Evolutionary conservation across 805 yeast genomes (phyloP).

Genomic region (Wickerhamomyces bisporus): DNA sequence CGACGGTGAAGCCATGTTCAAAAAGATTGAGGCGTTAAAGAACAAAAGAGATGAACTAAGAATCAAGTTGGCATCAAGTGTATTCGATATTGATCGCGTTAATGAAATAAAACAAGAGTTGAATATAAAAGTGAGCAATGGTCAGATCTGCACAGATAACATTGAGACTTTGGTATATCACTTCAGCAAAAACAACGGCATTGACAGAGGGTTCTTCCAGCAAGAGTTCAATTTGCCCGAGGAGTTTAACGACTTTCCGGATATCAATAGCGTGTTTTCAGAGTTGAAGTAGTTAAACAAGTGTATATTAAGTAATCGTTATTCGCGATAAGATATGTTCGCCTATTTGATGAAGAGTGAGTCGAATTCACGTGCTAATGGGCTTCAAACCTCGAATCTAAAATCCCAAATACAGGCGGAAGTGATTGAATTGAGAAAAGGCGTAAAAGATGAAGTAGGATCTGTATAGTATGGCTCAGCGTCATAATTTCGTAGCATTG

Average conservation of each 20-base stretch:
- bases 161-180: constrained; percentile 36
- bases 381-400: no score
- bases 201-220: constrained; percentile 27
- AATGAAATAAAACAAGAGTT: constrained; percentile 10
- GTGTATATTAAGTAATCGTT: no score
- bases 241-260: constrained; percentile 29
- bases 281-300: constrained; percentile 1
- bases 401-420: no score
- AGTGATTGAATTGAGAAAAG: no score
- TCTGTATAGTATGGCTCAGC: no score
- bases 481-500: no score
- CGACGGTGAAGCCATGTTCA: constrained; percentile 2
- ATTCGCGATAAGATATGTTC: no score
- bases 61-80: constrained; percentile 7
- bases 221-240: constrained; percentile 40
- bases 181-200: constrained; percentile 27
- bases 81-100: constrained; percentile 11
- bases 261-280: constrained; percentile 7
- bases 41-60: constrained; percentile 6
- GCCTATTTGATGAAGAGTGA: no score
- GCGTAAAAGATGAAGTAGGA: no score
- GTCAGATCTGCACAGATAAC: constrained; percentile 30
- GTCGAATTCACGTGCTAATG: no score
- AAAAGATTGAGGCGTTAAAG: constrained; percentile 12
- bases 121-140: constrained; percentile 4